These are phyloP conservation scores for Coemansia umbellata DNA, from an alignment of 192 early-diverging fungal species.

Conservation along the genomic window DNA sequence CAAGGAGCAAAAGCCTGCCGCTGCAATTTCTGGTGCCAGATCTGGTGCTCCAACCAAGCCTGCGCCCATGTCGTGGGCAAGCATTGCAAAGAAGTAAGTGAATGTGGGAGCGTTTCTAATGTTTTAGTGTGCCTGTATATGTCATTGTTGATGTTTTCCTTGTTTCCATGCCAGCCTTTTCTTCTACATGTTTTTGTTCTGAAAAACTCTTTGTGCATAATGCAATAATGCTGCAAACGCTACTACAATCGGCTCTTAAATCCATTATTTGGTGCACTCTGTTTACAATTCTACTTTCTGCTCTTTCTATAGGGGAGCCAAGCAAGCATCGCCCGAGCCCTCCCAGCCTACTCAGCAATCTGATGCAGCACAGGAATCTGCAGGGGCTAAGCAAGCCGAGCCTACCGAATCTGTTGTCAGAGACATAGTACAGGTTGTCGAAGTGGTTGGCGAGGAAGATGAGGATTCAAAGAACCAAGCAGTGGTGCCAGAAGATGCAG, in stretches of 20 bases:
- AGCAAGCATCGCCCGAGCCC: slow-evolving; percentile 34
- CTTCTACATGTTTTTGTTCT: slow-evolving; percentile 1
- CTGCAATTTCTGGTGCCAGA: slow-evolving; percentile 15
- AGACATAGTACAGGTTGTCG: slow-evolving; percentile 17
- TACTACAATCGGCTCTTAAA: background rate
- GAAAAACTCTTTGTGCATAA: background rate
- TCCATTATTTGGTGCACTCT: background rate
- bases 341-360: slow-evolving; percentile 11
- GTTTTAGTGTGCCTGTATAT: background rate
- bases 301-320: slow-evolving; percentile 35
- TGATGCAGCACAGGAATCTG: background rate
- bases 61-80: slow-evolving; percentile 53
- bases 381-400: background rate
- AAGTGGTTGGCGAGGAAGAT: slow-evolving; percentile 9
- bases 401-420: slow-evolving; percentile 26
- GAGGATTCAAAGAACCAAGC: background rate
- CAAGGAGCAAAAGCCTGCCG: slow-evolving; percentile 1
- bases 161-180: too few species aligned
- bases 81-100: slow-evolving; percentile 49
- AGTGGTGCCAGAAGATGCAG: background rate
- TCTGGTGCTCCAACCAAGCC: slow-evolving; percentile 38
- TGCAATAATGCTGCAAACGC: background rate
- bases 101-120: background rate
- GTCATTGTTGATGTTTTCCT: too few species aligned
- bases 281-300: background rate